phyloP scores from a whole-genome alignment of 805 yeast species.

The Spathaspora arborariae region DNA sequence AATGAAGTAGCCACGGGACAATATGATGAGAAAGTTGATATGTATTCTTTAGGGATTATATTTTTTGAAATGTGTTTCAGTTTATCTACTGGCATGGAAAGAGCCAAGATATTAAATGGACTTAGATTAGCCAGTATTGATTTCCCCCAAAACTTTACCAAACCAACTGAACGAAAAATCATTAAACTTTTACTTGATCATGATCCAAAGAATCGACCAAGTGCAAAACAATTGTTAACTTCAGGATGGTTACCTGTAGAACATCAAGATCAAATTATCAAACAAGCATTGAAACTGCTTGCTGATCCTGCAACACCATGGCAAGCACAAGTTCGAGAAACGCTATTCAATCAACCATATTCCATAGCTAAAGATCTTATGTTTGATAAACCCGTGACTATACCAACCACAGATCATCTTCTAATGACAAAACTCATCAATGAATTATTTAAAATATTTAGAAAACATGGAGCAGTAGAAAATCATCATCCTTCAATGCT shows the following conservation, averaged over 20 bases:
- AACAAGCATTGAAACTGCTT: constrained; percentile 79
- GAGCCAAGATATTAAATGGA: constrained; percentile 67
- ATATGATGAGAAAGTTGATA: constrained; percentile 93
- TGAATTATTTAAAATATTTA: constrained; percentile 60
- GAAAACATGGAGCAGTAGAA: constrained; percentile 83
- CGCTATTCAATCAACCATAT: constrained; percentile 81
- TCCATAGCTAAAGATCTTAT: constrained; percentile 80
- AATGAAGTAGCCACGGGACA: constrained; percentile 75
- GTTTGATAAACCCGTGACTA: constrained; percentile 57
- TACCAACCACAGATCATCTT: constrained; percentile 41
- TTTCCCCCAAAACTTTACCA: constrained; percentile 69
- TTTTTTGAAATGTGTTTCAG: constrained; percentile 92
- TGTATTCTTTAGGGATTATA: constrained; percentile 92
- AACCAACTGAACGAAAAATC: constrained; percentile 61
- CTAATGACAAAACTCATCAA: constrained; percentile 58
- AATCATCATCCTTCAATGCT: constrained; percentile 59
- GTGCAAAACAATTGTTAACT: constrained; percentile 68
- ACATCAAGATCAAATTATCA: constrained; percentile 84
- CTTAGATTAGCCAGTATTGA: constrained; percentile 56
- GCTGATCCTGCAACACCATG: constrained; percentile 91
- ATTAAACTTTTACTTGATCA: constrained; percentile 70
- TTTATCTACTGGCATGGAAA: constrained; percentile 89
- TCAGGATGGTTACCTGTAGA: constrained; percentile 86
- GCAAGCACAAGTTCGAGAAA: constrained; percentile 88
- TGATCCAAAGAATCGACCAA: constrained; percentile 73